Percentiles rank a stretch among this genome's conserved stretches.
These are phyloP conservation scores for Begonia masoniana DNA, from an alignment of 306 rosid genomes.

Conservation along the genomic window DNA sequence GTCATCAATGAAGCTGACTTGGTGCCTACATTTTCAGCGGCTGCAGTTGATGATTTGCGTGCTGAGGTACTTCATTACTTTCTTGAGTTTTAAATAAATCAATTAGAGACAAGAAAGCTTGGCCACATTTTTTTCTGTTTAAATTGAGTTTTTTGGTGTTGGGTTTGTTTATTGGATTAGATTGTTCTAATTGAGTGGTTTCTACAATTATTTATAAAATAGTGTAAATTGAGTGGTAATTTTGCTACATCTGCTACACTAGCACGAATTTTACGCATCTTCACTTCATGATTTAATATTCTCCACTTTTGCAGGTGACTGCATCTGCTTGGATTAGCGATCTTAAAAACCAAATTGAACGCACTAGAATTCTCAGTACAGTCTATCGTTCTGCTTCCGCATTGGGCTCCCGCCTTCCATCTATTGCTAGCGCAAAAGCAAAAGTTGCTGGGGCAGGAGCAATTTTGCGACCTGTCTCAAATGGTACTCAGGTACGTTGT, in stretches of 20 bases:
- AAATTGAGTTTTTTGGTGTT: too few species aligned
- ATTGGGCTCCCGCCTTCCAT: constrained; percentile 89
- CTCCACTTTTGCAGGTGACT: constrained; percentile 47
- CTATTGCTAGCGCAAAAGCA: constrained; percentile 85
- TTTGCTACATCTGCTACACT: too few species aligned
- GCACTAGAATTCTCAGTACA: constrained; percentile 83
- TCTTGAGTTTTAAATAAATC: too few species aligned
- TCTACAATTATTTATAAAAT: too few species aligned
- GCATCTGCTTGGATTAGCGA: constrained; percentile 98
- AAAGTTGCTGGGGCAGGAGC: constrained; percentile 95
- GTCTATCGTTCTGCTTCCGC: constrained; percentile 96
- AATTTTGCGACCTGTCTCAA: constrained; percentile 86
- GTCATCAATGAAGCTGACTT: constrained; percentile 90
- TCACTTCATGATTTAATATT: background rate
- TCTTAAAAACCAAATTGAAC: constrained; percentile 86
- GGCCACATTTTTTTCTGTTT: too few species aligned
- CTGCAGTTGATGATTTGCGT: constrained; percentile 89
- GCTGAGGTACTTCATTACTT: constrained; percentile 35
- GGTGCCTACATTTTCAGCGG: constrained; percentile 95
- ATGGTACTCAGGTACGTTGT: constrained; percentile 67
- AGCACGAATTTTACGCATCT: background rate
- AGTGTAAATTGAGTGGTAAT: too few species aligned
- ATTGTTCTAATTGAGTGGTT: too few species aligned
- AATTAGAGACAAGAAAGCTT: too few species aligned
- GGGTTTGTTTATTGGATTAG: too few species aligned